phyloP scores from a whole-genome alignment of 2,329 filamentous ascomycete genomes.

The Metarhizium album region DNA sequence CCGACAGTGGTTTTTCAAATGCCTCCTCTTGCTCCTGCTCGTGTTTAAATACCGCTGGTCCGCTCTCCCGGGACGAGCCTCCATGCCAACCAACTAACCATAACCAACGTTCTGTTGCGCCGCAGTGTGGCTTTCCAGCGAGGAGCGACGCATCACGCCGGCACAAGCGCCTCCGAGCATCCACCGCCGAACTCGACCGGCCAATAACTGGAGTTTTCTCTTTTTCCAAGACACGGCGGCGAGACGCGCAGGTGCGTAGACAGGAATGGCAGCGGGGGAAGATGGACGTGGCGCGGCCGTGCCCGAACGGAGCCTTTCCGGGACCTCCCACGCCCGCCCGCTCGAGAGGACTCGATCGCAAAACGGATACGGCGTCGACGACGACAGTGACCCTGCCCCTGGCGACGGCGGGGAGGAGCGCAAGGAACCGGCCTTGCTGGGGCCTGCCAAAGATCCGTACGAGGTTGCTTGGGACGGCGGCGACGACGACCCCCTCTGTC shows the following conservation, averaged over 20 bases:
- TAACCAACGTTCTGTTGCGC: too few relatives aligned
- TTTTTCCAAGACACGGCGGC: too few relatives aligned
- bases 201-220: too few relatives aligned
- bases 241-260: background rate
- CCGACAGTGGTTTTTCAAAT: too few relatives aligned
- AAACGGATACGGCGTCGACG: conserved; percentile 33
- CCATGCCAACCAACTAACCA: too few relatives aligned
- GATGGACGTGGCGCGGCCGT: background rate
- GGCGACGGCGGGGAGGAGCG: conserved; percentile 8
- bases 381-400: conserved; percentile 3
- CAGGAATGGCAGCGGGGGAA: background rate
- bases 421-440: background rate
- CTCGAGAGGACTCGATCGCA: conserved; percentile 22
- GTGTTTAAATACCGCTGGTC: too few relatives aligned
- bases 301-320: background rate
- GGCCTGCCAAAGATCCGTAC: conserved; percentile 36
- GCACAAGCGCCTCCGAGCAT: too few relatives aligned
- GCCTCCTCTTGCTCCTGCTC: too few relatives aligned
- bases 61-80: too few relatives aligned
- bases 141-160: too few relatives aligned
- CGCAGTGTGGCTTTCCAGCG: too few relatives aligned
- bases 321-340: background rate
- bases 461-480: conserved; percentile 66
- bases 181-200: too few relatives aligned
- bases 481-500: conserved; percentile 62